Evolutionary conservation across 257 asterid genomes (phyloP).

Genomic region (Euphrasia confusa): DNA sequence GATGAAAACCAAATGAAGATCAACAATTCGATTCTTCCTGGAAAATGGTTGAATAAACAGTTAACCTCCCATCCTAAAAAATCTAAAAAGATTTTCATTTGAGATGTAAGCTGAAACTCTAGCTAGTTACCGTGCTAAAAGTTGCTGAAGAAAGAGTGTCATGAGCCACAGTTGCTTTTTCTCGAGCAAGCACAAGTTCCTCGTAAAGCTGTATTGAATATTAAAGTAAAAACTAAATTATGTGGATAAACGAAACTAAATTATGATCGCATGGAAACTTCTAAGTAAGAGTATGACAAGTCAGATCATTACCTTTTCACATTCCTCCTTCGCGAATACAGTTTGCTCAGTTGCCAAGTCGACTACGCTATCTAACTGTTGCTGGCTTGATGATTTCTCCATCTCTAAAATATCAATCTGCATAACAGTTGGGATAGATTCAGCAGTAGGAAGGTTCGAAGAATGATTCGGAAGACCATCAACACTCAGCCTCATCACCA

Average conservation of each 20-base stretch:
- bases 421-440: constrained; percentile 22
- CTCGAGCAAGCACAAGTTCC: constrained; percentile 56
- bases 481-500: constrained; percentile 9
- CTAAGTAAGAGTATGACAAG: constrained; percentile 18
- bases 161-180: constrained; percentile 57
- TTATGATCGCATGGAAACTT: constrained; percentile 21
- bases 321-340: constrained; percentile 54
- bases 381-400: constrained; percentile 82
- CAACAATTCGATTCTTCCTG: constrained; percentile 56
- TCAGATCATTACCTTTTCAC: constrained; percentile 50
- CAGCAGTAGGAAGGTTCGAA: constrained; percentile 17
- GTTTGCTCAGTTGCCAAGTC: constrained; percentile 66
- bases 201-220: constrained; percentile 56
- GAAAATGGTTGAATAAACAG: constrained; percentile 27
- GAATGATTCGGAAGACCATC: constrained; percentile 19
- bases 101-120: constrained; percentile 21
- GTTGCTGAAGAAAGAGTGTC: constrained; percentile 47
- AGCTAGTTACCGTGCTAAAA: constrained; percentile 34
- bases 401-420: constrained; percentile 70
- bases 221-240: constrained; percentile 7
- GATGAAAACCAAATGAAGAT: constrained; percentile 22
- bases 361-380: constrained; percentile 50
- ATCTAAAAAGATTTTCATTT: not conserved
- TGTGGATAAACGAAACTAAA: not conserved
- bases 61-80: constrained; percentile 18